Evolutionary conservation across 345 rosid genomes (phyloP).

Genomic region (Combretum micranthum): DNA sequence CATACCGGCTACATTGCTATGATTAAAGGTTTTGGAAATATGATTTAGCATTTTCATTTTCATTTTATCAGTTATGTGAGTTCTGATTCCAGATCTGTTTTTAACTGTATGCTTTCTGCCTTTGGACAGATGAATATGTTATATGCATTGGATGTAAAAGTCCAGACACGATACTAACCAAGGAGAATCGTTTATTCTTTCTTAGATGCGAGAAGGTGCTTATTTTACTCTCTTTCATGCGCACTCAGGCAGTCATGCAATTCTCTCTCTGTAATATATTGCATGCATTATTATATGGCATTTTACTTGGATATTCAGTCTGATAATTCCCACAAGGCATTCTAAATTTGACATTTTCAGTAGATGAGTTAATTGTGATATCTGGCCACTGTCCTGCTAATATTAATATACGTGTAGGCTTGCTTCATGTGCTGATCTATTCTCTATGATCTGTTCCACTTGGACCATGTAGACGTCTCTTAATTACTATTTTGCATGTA

Average conservation of each 20-base stretch:
- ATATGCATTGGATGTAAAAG: slow-evolving; percentile 62
- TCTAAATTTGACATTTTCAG: no score
- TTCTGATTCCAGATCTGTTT: no score
- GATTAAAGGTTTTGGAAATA: background rate
- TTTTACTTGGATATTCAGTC: no score
- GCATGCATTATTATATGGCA: no score
- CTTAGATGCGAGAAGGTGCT: slow-evolving; percentile 69
- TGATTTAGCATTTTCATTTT: background rate
- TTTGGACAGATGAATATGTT: slow-evolving; percentile 38
- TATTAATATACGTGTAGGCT: background rate
- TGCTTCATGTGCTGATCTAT: background rate
- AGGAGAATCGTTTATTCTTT: slow-evolving; percentile 68
- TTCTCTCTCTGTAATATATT: background rate
- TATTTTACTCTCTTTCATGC: background rate
- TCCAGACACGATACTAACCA: slow-evolving; percentile 65
- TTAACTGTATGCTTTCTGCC: no score
- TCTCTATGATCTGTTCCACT: background rate
- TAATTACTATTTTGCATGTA: no score
- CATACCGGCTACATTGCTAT: no score
- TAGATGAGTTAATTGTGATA: background rate
- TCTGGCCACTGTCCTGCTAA: background rate
- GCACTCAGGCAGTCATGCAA: background rate
- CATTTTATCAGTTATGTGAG: no score
- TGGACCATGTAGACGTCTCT: no score
- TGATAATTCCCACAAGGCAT: no score